Base-by-base conservation (phyloP, 306 rosid genomes). In the Prunus kanzakura region DNA sequence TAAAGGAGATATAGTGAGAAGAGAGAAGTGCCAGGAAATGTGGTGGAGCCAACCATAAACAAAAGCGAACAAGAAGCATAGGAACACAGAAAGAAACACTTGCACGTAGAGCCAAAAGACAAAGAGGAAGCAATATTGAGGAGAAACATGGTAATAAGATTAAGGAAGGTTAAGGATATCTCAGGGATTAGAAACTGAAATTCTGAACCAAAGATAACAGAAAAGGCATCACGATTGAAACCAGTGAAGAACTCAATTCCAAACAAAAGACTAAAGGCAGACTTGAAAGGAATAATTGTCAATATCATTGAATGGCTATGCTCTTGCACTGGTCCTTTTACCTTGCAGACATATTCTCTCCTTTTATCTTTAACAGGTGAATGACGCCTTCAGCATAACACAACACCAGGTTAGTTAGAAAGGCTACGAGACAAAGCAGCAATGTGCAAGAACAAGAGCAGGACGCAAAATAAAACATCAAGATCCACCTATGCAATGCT, bases 321-420 rank as follows among this genome's bases (percentile, higher is more conserved):
- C 86, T 85, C 84, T 83, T 75, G 84, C 62, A 47, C n/a, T 38
- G 76, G 80, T 88, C 76, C 77, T 79, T 86, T 95, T 94, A 95
- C 99, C 99, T 95, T 95, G 98, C 98, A 92, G 93, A 89, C 89
- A 95, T 92, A 95, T 71, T 92, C 99, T 88, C 99, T 95, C 87
- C 98, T 84, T 88, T 92, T 95, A 83, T 95, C 99, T 91, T 89
- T 92, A 90, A 91, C 91, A 73, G 98, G 98, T 90, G 99, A 91
- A 81, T 84, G 99, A 84, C 85, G 97, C 99, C 99, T 95, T 95
- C 99, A 95, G 96, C 87, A 92, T 88, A 89, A 91, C 90, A 95
- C 93, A 92, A 89, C 91, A 95, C 84, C 82, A 75, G 83, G 97
- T 95, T 91, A 93, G 98, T 88, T 81, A 88, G 67, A 92, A 82